These are phyloP conservation scores for Crithidia fasciculata DNA, from an alignment of 208 protist species.

Conservation along the genomic window DNA sequence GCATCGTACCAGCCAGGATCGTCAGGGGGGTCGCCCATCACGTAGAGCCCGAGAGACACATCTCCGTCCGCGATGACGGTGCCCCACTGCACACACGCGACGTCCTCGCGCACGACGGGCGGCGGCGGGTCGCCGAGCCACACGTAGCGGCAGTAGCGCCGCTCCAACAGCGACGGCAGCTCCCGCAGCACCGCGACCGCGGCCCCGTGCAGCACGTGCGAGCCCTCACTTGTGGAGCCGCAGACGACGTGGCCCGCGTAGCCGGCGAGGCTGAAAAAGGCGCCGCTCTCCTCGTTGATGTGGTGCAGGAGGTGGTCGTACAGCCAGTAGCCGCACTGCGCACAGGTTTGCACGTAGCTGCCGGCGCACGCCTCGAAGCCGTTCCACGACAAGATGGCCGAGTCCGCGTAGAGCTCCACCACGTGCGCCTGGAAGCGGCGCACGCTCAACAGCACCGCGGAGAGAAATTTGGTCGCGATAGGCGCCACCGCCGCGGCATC, in stretches of 20 bases:
- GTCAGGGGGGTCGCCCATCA: background rate
- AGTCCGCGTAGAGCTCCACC: slow-evolving; percentile 40
- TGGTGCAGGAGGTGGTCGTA: slow-evolving; percentile 2
- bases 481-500: slow-evolving; percentile 14
- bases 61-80: background rate
- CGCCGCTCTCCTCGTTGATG: slow-evolving; percentile 10
- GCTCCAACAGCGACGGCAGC: slow-evolving; percentile 18
- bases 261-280: slow-evolving; percentile 17
- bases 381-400: slow-evolving; percentile 56
- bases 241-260: slow-evolving; percentile 22
- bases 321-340: slow-evolving; percentile 20
- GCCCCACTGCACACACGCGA: slow-evolving; percentile 1
- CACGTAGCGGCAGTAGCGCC: slow-evolving; percentile 19
- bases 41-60: slow-evolving; percentile 1
- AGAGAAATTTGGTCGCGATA: slow-evolving; percentile 37
- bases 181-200: slow-evolving; percentile 10
- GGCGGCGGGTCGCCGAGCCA: slow-evolving; percentile 17
- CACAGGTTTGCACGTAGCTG: slow-evolving; percentile 17
- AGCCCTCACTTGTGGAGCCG: slow-evolving; percentile 19
- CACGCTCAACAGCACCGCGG: slow-evolving; percentile 31
- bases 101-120: background rate
- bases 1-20: background rate
- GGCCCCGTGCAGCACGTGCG: slow-evolving; percentile 16
- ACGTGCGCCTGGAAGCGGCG: slow-evolving; percentile 36
- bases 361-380: slow-evolving; percentile 8